Base-by-base conservation (phyloP, 768 basidiomycete species). In the Boletus rubescentipes region DNA sequence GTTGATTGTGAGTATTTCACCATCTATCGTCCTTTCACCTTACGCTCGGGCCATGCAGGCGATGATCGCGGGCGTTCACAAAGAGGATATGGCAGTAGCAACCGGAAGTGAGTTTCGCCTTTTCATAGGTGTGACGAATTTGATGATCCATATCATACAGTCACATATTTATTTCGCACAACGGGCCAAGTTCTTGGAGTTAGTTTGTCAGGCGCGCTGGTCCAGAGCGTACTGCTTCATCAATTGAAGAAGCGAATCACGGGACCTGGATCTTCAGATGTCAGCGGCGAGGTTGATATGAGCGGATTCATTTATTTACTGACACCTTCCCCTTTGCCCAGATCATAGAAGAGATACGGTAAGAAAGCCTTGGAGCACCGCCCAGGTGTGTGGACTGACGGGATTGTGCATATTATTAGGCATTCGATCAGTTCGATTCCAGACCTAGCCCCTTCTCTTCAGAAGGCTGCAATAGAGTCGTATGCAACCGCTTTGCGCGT, bases 151-250 rank as follows among this genome's bases (percentile, higher is more conserved):
- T 43, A n/a, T 29, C 50, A 38, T 43, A 16, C 61, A 96, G 93
- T 95, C 63, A 91, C 90, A 31, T 98, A 98, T 72, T 78, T 97
- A 43, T 96, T 95, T 77, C 78, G 95, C 58, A 94, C 93, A 9
- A 89, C 91, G 16, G 95, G 95, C 3, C 96, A 98, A 75, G 97
- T 97, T 21, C 79, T 98, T 50, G 97, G 96, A 34, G 96, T 99
- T 49, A 90, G 91, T 62, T 75, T 95, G 42, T 86, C 86, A 61
- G 91, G 93, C 20, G 87, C 92, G 0, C 69, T 98, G 26, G 73
- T 95, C 31, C 96, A 99, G 71, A 80, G 82, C 6, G 79, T 96
- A 34, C 77, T 99, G 37, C 73, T 86, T 29, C 70, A 75, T 44
- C 83, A 90, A 64, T 75, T 99, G 50, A 81, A 82, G 52, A 72